A percentile compares a stretch with the other conserved stretches of the same genome.
Conservation (phyloP, 225 moss, liverwort and hornwort genomes). For the Marchantia paleacea region DNA sequence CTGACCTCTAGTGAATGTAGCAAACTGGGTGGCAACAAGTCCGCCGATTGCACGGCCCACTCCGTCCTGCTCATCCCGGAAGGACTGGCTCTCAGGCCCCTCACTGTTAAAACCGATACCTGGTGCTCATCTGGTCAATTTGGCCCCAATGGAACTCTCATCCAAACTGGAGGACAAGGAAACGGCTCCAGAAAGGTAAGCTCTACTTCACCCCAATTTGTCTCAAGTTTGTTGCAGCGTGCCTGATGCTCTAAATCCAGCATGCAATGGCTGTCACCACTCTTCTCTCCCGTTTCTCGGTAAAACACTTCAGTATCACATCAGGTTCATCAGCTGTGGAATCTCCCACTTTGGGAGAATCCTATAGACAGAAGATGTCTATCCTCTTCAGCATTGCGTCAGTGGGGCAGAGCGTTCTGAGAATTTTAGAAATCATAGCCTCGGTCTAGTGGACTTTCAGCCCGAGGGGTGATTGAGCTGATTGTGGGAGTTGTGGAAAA, state of each 20-base stretch:
- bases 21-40: conserved; percentile 29
- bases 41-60: conserved; percentile 68
- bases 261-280: too few relatives aligned
- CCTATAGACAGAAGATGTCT: too few relatives aligned
- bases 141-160: conserved; percentile 61
- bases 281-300: neutral
- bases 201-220: too few relatives aligned
- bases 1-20: conserved; percentile 49
- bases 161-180: conserved; percentile 76
- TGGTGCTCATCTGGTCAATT: conserved; percentile 88
- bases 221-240: too few relatives aligned
- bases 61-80: conserved; percentile 66
- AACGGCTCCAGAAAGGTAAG: conserved; percentile 55
- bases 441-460: neutral
- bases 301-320: too few relatives aligned
- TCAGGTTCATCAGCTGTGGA: neutral
- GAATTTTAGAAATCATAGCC: neutral
- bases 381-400: neutral
- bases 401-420: neutral
- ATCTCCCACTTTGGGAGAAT: too few relatives aligned
- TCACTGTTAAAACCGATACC: conserved; percentile 58
- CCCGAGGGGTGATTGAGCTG: neutral
- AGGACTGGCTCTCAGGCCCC: conserved; percentile 49
- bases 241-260: too few relatives aligned
- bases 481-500: neutral